Conservation (phyloP, 2,329 filamentous ascomycete genomes). For the Purpureocillium lavendulum region DNA sequence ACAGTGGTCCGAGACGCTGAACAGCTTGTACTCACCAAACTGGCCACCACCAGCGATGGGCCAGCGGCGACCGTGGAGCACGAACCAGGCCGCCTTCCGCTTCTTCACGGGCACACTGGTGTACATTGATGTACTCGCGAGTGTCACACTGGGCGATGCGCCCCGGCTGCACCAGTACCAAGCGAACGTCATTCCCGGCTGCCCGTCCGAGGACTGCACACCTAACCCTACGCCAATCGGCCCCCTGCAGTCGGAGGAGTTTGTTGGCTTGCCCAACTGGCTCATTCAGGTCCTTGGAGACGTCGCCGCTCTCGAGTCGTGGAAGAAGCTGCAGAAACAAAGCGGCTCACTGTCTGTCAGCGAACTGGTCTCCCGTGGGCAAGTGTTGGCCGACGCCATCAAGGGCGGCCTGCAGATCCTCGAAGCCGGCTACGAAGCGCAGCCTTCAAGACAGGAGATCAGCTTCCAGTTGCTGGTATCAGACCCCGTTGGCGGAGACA, state of each 20-base stretch:
- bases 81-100: slow-evolving; percentile 35
- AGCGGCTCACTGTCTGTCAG: slow-evolving; percentile 33
- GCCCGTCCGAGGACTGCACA: slow-evolving; percentile 9
- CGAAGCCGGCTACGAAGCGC: slow-evolving; percentile 8
- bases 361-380: slow-evolving; percentile 36
- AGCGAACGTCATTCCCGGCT: slow-evolving; percentile 25
- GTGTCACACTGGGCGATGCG: slow-evolving; percentile 32
- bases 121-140: slow-evolving; percentile 41
- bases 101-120: slow-evolving; percentile 39
- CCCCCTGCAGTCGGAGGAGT: slow-evolving; percentile 36
- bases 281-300: slow-evolving; percentile 45
- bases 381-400: slow-evolving; percentile 29
- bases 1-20: slow-evolving; percentile 27
- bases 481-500: slow-evolving; percentile 10
- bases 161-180: slow-evolving; percentile 36
- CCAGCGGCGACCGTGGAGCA: slow-evolving; percentile 29
- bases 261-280: slow-evolving; percentile 50
- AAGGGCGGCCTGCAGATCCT: slow-evolving; percentile 21
- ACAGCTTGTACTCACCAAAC: slow-evolving; percentile 17
- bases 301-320: slow-evolving; percentile 43
- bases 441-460: too few species aligned
- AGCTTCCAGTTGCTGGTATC: slow-evolving; percentile 6
- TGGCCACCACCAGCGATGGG: slow-evolving; percentile 26
- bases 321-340: slow-evolving; percentile 41
- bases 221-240: slow-evolving; percentile 13